phyloP scores from a whole-genome alignment of 1,139 yeast genomes.

The Hyphopichia pseudoburtonii region DNA sequence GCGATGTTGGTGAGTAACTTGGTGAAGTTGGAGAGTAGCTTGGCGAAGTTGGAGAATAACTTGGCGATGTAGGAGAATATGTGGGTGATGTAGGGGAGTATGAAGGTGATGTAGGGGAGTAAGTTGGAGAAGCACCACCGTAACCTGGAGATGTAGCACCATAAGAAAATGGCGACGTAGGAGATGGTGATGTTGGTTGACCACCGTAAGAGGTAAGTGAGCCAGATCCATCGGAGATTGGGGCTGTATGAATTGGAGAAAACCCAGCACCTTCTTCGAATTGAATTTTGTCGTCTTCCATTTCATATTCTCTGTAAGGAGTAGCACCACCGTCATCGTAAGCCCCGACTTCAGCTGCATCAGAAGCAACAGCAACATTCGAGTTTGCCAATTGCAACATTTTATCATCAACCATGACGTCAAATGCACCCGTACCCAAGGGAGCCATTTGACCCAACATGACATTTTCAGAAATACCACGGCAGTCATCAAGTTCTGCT shows the following conservation, averaged over 20 bases:
- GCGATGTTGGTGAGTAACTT: conserved; percentile 71
- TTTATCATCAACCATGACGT: conserved; percentile 90
- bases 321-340: conserved; percentile 86
- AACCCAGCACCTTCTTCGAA: conserved; percentile 85
- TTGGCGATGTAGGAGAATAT: conserved; percentile 71
- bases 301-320: conserved; percentile 82
- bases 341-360: conserved; percentile 21
- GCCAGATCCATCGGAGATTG: conserved; percentile 78
- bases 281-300: conserved; percentile 73
- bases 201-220: conserved; percentile 92
- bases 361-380: conserved; percentile 47
- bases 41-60: conserved; percentile 74
- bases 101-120: conserved; percentile 43
- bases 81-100: conserved; percentile 57
- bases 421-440: conserved; percentile 97
- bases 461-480: conserved; percentile 97
- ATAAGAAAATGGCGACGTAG: conserved; percentile 58
- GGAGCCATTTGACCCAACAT: conserved; percentile 99
- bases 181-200: conserved; percentile 54
- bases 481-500: conserved; percentile 96
- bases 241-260: conserved; percentile 91
- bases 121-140: conserved; percentile 54
- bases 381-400: conserved; percentile 70
- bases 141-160: conserved; percentile 68
- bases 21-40: conserved; percentile 76